Evolutionary conservation across 2,329 filamentous ascomycete genomes (phyloP).

Genomic region (Alternaria novae-zelandiae): DNA sequence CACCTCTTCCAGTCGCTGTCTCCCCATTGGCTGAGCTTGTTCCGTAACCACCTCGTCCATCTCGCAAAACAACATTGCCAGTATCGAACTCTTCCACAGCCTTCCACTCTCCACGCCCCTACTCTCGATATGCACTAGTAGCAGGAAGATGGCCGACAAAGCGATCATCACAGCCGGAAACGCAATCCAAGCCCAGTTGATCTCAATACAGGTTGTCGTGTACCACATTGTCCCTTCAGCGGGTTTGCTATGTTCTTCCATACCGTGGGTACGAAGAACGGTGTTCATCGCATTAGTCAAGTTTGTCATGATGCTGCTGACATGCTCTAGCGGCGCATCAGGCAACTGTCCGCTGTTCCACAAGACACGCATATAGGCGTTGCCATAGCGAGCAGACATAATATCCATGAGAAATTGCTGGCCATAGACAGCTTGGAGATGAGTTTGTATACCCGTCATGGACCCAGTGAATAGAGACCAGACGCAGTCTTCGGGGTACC

Average conservation of each 20-base stretch:
- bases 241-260: neutral
- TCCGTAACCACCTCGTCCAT: neutral
- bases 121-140: constrained; percentile 13
- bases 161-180: constrained; percentile 12
- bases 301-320: constrained; percentile 1
- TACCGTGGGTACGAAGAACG: constrained; percentile 4
- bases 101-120: constrained; percentile 7
- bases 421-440: neutral
- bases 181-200: constrained; percentile 8
- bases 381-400: neutral
- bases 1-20: constrained; percentile 1
- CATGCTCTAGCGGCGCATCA: neutral
- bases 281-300: constrained; percentile 6
- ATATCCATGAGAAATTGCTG: neutral
- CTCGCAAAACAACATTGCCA: constrained; percentile 17
- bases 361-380: neutral
- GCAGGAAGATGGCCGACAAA: constrained; percentile 1
- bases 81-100: constrained; percentile 15
- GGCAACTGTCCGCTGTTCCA: neutral
- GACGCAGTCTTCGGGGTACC: neutral
- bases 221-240: constrained; percentile 5
- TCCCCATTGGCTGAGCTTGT: neutral
- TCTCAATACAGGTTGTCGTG: constrained; percentile 8
- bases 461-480: neutral
- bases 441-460: neutral